Percentiles rank a stretch among this genome's conserved stretches.
Conservation (phyloP, 164 flowering plant species). For the Echeveria elegans region DNA sequence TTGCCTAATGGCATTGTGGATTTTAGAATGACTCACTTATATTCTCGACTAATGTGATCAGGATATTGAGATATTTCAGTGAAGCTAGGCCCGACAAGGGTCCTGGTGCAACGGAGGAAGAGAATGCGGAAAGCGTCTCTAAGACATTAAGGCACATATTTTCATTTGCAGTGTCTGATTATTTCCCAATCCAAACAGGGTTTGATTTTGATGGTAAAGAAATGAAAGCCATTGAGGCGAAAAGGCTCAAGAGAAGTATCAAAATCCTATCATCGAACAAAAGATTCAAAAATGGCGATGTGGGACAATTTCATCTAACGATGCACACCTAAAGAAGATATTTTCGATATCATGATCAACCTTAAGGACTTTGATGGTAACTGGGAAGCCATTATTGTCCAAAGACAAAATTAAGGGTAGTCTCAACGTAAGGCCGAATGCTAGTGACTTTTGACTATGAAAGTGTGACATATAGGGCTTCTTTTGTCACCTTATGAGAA, state of each 20-base stretch:
- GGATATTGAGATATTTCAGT: no score
- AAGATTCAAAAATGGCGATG: not conserved
- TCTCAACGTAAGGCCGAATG: slow-evolving; percentile 5
- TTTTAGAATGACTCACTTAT: no score
- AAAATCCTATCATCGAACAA: slow-evolving; percentile 2
- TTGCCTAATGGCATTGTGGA: no score
- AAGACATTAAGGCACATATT: not conserved
- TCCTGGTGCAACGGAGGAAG: no score
- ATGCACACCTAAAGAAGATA: slow-evolving; percentile 22
- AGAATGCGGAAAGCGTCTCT: not conserved
- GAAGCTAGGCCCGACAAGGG: no score
- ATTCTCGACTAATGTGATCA: no score
- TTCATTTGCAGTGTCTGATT: not conserved
- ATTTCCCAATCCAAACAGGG: not conserved
- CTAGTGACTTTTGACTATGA: not conserved
- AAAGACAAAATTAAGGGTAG: slow-evolving; percentile 21
- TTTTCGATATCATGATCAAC: slow-evolving; percentile 14
- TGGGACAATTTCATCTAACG: slow-evolving; percentile 14
- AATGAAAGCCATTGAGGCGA: not conserved
- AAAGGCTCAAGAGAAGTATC: not conserved
- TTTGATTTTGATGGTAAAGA: not conserved
- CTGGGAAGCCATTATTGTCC: slow-evolving; percentile 21
- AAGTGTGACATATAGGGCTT: not conserved
- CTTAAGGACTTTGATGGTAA: not conserved
- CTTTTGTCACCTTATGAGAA: not conserved